Percentiles rank a stretch among this genome's conserved stretches.
phyloP scores from a whole-genome alignment of 345 rosid species.

The Murraya koenigii region DNA sequence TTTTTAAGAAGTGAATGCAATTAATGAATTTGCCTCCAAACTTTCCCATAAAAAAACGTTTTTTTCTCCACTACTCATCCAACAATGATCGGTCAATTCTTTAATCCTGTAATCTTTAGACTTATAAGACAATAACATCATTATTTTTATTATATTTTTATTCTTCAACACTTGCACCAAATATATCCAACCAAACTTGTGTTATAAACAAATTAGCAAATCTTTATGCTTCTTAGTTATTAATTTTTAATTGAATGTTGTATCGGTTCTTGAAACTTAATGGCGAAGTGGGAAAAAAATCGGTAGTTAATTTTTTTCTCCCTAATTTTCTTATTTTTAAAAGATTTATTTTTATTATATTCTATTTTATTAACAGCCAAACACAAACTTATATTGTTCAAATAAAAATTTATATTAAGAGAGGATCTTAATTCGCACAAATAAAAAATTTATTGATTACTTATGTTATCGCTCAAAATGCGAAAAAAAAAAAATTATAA shows the following conservation, averaged over 20 bases:
- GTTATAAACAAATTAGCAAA: too few relatives aligned
- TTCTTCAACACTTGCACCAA: background rate
- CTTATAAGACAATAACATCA: background rate
- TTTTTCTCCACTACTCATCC: background rate
- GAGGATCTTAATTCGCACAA: background rate
- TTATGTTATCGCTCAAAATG: background rate
- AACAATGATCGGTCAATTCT: slow-evolving; percentile 15
- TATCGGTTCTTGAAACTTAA: too few relatives aligned
- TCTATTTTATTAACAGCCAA: too few relatives aligned
- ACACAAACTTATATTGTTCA: too few relatives aligned
- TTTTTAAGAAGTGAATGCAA: slow-evolving; percentile 39
- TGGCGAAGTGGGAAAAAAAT: too few relatives aligned
- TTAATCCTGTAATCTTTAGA: background rate
- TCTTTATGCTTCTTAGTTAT: too few relatives aligned
- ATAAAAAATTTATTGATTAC: background rate
- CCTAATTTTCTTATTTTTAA: too few relatives aligned
- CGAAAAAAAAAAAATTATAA: background rate
- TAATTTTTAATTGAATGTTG: too few relatives aligned
- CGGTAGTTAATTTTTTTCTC: too few relatives aligned
- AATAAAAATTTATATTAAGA: too few relatives aligned
- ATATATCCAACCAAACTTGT: background rate
- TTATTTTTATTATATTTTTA: background rate
- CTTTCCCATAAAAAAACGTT: background rate
- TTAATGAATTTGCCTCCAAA: slow-evolving; percentile 56
- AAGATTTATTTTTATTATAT: too few relatives aligned